phyloP scores from a whole-genome alignment of 2,329 filamentous ascomycete species.

The Sporothrix dimorphospora region DNA sequence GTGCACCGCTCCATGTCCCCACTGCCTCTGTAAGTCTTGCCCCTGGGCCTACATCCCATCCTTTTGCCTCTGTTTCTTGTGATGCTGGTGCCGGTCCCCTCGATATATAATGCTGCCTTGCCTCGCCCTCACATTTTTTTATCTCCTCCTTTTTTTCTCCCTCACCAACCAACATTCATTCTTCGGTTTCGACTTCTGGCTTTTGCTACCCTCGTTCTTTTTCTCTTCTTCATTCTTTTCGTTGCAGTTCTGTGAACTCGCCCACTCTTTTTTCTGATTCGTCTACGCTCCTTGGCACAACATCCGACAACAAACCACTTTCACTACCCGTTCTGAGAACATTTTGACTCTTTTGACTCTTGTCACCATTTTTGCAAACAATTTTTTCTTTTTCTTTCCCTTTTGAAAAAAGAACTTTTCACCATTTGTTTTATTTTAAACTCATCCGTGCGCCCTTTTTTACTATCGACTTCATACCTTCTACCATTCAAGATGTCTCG shows the following conservation, averaged over 20 bases:
- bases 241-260: slow-evolving; percentile 33
- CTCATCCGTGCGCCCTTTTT: background rate
- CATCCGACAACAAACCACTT: slow-evolving; percentile 3
- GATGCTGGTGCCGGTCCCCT: background rate
- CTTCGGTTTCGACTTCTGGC: slow-evolving; percentile 14
- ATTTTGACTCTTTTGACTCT: background rate
- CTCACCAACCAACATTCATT: slow-evolving; percentile 29
- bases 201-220: slow-evolving; percentile 28
- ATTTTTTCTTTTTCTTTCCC: background rate
- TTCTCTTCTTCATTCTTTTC: slow-evolving; percentile 28
- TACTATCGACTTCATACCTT: background rate
- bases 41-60: slow-evolving; percentile 11
- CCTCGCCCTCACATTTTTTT: background rate
- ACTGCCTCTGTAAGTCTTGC: background rate
- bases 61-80: background rate
- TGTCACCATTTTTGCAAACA: background rate
- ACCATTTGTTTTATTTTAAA: background rate
- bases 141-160: slow-evolving; percentile 19
- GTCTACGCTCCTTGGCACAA: slow-evolving; percentile 16
- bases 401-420: background rate
- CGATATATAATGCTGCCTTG: slow-evolving; percentile 13
- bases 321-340: slow-evolving; percentile 30
- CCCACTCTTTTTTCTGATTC: slow-evolving; percentile 22
- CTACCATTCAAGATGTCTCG: slow-evolving; percentile 26
- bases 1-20: background rate